Percentiles rank a stretch among this genome's conserved stretches.
Evolutionary conservation across 768 basidiomycete species (phyloP).

Genomic region (Suillus subaureus): DNA sequence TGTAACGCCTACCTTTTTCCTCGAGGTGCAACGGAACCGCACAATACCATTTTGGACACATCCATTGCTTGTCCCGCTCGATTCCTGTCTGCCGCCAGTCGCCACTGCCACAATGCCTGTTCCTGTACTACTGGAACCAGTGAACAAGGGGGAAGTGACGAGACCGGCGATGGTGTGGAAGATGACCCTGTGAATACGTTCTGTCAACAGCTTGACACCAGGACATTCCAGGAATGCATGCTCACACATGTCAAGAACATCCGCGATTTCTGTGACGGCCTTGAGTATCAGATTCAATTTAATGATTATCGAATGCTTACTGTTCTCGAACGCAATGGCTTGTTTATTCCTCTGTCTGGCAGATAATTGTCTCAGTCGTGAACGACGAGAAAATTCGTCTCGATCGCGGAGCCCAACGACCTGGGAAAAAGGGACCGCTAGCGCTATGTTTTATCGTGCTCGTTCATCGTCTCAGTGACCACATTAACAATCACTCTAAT

Average conservation of each 20-base stretch:
- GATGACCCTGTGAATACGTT: neutral
- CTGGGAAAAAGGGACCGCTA: neutral
- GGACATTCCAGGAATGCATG: neutral
- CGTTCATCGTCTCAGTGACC: too few species aligned
- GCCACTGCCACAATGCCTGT: neutral
- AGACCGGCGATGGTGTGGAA: neutral
- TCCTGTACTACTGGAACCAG: neutral
- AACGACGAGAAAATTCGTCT: neutral
- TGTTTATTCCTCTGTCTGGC: neutral
- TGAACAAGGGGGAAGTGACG: neutral
- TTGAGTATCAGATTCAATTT: neutral
- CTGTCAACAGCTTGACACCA: neutral
- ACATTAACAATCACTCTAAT: too few species aligned
- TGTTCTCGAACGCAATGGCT: neutral
- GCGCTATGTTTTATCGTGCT: neutral
- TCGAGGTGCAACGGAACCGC: constrained; percentile 17
- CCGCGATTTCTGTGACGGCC: neutral
- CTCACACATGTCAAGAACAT: neutral
- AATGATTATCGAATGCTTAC: neutral
- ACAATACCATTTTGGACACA: constrained; percentile 21
- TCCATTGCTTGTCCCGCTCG: neutral
- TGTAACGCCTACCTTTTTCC: constrained; percentile 22
- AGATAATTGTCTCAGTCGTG: neutral
- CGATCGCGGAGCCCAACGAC: neutral
- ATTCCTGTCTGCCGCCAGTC: neutral